These are phyloP conservation scores for Zymoseptoria tritici DNA, from an alignment of 2,329 filamentous ascomycete genomes.

Conservation along the genomic window DNA sequence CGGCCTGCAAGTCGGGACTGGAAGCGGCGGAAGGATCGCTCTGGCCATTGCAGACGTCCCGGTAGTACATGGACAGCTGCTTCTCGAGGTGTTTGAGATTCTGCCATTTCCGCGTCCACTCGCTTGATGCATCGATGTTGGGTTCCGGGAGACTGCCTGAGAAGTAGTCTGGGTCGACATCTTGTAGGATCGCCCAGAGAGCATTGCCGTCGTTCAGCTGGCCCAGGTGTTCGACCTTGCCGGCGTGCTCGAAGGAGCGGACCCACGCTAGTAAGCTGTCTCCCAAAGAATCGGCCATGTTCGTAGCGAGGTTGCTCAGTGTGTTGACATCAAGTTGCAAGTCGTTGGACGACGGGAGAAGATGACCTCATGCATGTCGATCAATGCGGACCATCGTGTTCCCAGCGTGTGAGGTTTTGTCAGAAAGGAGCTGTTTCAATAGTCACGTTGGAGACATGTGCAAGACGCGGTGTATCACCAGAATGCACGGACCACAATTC, in stretches of 20 bases:
- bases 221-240: constrained; percentile 32
- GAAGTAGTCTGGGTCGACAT: constrained; percentile 44
- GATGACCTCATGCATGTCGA: background rate
- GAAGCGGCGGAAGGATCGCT: constrained; percentile 28
- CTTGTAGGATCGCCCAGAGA: constrained; percentile 42
- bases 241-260: constrained; percentile 37
- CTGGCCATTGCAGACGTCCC: constrained; percentile 37
- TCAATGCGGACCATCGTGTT: background rate
- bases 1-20: constrained; percentile 45
- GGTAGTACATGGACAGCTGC: constrained; percentile 42
- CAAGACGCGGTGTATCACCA: background rate
- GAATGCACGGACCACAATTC: background rate
- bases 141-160: constrained; percentile 41
- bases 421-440: background rate
- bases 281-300: constrained; percentile 19
- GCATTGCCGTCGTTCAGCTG: constrained; percentile 42
- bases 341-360: background rate
- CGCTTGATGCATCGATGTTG: constrained; percentile 36
- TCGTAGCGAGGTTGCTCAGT: constrained; percentile 3
- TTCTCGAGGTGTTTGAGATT: constrained; percentile 47
- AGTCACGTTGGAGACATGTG: background rate
- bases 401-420: background rate
- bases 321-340: background rate
- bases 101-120: constrained; percentile 48
- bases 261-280: constrained; percentile 32